A percentile compares a stretch with the other conserved stretches of the same genome.
Conservation (phyloP, 108 stramenopile genomes). For the Pseudonitzschia multiseries region DNA sequence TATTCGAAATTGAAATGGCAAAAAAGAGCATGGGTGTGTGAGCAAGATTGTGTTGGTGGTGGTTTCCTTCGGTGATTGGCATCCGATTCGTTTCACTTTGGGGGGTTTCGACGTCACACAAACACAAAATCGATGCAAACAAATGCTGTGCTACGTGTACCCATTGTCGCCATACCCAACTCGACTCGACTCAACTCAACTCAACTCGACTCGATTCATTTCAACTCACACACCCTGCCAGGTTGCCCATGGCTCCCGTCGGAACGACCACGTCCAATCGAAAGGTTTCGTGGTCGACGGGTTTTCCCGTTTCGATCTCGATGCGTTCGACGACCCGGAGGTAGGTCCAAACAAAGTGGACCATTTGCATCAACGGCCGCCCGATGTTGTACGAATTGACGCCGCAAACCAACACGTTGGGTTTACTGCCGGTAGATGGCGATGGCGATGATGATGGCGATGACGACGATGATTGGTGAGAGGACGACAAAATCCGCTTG, state of each 20-base stretch:
- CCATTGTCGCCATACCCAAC: no score
- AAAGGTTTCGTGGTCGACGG: slow-evolving; percentile 40
- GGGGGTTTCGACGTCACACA: no score
- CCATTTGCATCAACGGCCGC: slow-evolving; percentile 82
- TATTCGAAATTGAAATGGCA: not conserved
- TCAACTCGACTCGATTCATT: no score
- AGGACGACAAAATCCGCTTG: slow-evolving; percentile 60
- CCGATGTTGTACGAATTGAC: slow-evolving; percentile 90
- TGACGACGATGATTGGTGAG: not conserved
- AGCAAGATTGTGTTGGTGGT: no score
- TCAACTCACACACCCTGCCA: slow-evolving; percentile 45
- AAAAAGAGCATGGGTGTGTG: no score
- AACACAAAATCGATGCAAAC: no score
- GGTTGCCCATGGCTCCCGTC: slow-evolving; percentile 92
- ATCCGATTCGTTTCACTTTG: no score
- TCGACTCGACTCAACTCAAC: no score
- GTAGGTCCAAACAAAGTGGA: slow-evolving; percentile 88
- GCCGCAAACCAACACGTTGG: slow-evolving; percentile 41
- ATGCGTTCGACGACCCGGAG: slow-evolving; percentile 63
- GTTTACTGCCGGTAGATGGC: not conserved
- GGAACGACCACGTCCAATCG: slow-evolving; percentile 77
- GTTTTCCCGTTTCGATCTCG: slow-evolving; percentile 5
- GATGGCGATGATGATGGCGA: not conserved
- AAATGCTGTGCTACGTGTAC: no score
- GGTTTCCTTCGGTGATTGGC: no score